These are phyloP conservation scores for Gnaphalium uliginosum DNA, from an alignment of 129 eudicot species.

Conservation along the genomic window DNA sequence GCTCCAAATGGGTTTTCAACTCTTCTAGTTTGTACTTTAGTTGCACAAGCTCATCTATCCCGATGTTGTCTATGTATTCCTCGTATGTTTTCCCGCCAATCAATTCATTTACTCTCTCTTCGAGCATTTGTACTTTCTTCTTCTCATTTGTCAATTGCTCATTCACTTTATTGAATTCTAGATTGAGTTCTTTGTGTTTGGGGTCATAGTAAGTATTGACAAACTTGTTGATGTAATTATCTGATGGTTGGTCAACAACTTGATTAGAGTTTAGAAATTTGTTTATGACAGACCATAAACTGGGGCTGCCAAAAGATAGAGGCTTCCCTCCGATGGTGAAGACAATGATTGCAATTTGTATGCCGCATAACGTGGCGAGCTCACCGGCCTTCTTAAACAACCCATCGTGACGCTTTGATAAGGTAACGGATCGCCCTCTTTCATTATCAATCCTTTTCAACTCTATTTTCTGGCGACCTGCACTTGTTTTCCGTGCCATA, in stretches of 20 bases:
- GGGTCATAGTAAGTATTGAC: not conserved
- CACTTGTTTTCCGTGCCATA: slow-evolving; percentile 14
- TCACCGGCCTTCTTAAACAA: slow-evolving; percentile 26
- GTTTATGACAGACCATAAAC: not conserved
- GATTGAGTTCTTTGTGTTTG: not conserved
- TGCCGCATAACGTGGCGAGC: slow-evolving; percentile 28
- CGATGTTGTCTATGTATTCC: not conserved
- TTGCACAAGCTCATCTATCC: slow-evolving; percentile 11
- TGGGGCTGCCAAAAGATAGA: slow-evolving; percentile 17
- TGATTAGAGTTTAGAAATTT: not conserved
- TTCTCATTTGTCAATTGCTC: not conserved
- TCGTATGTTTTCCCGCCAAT: slow-evolving; percentile 22
- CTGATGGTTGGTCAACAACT: not conserved
- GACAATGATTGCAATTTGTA: slow-evolving; percentile 14
- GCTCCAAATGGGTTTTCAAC: not conserved
- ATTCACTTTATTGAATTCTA: not conserved
- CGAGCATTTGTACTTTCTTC: not conserved
- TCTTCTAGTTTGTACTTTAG: not conserved
- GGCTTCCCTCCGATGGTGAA: slow-evolving; percentile 24
- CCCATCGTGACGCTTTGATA: slow-evolving; percentile 17
- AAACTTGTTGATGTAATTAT: not conserved
- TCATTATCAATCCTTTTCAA: slow-evolving; percentile 11
- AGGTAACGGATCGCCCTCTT: slow-evolving; percentile 3
- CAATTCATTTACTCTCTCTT: not conserved
- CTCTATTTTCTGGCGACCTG: slow-evolving; percentile 7